These are phyloP conservation scores for Chalciporus chontae DNA, from an alignment of 768 basidiomycete genomes.

Conservation along the genomic window DNA sequence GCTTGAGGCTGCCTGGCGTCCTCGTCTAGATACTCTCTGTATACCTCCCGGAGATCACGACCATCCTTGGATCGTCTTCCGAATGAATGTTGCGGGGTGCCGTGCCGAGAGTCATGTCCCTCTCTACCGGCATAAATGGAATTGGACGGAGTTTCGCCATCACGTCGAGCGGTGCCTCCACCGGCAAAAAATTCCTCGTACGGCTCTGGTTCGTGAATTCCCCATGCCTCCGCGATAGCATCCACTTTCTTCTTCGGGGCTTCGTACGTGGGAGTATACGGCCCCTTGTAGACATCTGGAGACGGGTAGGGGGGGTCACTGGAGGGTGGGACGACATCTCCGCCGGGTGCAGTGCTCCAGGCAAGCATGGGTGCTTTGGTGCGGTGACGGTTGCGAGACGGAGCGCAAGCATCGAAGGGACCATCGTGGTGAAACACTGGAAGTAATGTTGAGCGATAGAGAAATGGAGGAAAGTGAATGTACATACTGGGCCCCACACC, in stretches of 20 bases:
- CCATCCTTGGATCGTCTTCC: conserved; percentile 43
- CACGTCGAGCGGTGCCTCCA: conserved; percentile 49
- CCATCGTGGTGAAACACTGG: conserved; percentile 91
- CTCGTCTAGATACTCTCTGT: conserved; percentile 44
- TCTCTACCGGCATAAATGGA: conserved; percentile 70
- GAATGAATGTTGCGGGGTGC: conserved; percentile 35
- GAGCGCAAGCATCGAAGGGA: conserved; percentile 89
- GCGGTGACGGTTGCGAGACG: conserved; percentile 79
- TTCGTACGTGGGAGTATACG: conserved; percentile 49
- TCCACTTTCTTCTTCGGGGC: conserved; percentile 82
- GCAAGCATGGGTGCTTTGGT: conserved; percentile 82
- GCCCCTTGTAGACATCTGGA: conserved; percentile 35
- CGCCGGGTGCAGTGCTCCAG: conserved; percentile 49
- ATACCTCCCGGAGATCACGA: conserved; percentile 48
- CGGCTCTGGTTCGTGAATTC: conserved; percentile 88
- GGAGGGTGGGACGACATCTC: conserved; percentile 40
- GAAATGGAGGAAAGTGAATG: conserved; percentile 2
- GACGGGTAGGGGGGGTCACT: conserved; percentile 50
- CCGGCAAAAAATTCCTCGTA: conserved; percentile 89
- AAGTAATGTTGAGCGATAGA: conserved; percentile 2
- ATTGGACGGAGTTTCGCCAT: conserved; percentile 57
- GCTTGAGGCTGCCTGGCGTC: conserved; percentile 23
- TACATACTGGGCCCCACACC: conserved; percentile 80
- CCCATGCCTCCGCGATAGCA: conserved; percentile 90
- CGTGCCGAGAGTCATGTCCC: conserved; percentile 35